Base-by-base conservation (phyloP, 2,329 filamentous ascomycete genomes). In the Biscogniauxia sp. region DNA sequence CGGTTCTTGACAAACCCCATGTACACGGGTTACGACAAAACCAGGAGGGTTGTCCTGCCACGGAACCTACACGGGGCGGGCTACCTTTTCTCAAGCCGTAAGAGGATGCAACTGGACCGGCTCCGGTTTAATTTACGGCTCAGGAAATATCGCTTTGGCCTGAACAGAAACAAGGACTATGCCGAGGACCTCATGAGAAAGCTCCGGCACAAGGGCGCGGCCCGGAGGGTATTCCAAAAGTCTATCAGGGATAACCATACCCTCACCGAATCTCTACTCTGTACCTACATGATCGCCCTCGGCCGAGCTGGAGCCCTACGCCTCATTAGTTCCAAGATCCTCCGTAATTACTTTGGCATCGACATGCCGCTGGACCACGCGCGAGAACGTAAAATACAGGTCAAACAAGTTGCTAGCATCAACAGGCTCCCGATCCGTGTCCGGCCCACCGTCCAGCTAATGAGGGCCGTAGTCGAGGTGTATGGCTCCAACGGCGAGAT, bases 401-500 rank as follows among this genome's bases (percentile, higher is more conserved):
- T 15, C 17, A 4, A 51, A 61, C 4, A 37, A 28, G 3, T 25
- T 23, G 1, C 53, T 9, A 23, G 45, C 2, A 58, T 60, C 20
- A 53, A 20, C 17, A 26, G 26, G n/a, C 51, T 32, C 6, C 25
- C 51, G 11, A 23, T 26, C 59, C 20, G 23, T 9, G 68, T 79
- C 53, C 68, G 79, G 55, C 91, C 91, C 1, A 85, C 83, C 0
- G 64, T 72, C 7, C 76, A 78, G 1, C 78, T 93, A 0, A 79
- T 94, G 20, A 79, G 84, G 58, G 83, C 88, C 8, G 76, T 93
- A n/a, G 88, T 88, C 5, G 87, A 92, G 69, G 78, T 81, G 1
- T 90, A 88, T 64, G 84, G 88, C n/a, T 82, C 80, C 62, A 91
- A 88, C 73, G 87, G 84, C 54, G 80, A 88, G 58, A 79, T 92